These are phyloP conservation scores for Xanthoconium stramineum DNA, from an alignment of 768 basidiomycete species.

Conservation along the genomic window DNA sequence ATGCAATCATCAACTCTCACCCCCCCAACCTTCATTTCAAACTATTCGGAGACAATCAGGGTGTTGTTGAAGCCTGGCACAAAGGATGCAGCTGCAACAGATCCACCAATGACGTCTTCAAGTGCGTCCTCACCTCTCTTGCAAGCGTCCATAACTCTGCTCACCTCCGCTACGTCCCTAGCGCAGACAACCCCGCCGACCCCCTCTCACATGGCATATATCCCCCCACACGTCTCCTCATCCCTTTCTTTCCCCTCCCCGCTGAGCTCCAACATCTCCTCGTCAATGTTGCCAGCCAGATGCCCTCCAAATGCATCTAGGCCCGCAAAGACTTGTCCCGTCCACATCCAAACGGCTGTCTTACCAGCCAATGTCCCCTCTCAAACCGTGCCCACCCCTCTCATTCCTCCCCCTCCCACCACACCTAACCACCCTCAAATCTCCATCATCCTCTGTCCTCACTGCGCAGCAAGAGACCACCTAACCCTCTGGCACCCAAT, in stretches of 20 bases:
- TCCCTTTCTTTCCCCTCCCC: neutral
- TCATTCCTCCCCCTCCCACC: too few species aligned
- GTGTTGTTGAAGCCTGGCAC: neutral
- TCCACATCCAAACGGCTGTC: too few species aligned
- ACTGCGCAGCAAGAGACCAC: too few species aligned
- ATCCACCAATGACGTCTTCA: neutral
- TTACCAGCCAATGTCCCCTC: too few species aligned
- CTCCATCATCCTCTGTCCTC: too few species aligned
- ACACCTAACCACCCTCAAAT: too few species aligned
- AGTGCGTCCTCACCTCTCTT: neutral
- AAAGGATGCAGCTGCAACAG: neutral
- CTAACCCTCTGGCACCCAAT: neutral
- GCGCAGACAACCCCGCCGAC: neutral
- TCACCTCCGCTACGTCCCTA: neutral
- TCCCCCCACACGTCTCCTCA: neutral
- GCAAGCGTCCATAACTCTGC: neutral
- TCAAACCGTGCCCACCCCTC: too few species aligned
- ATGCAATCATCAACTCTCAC: neutral
- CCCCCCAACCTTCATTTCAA: neutral
- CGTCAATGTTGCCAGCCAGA: too few species aligned
- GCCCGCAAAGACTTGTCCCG: too few species aligned
- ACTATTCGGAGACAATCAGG: neutral
- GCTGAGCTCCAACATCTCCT: neutral
- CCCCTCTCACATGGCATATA: neutral
- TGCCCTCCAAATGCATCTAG: too few species aligned